These are phyloP conservation scores for Termitomyces sp. DNA, from an alignment of 768 basidiomycete genomes.

Conservation along the genomic window DNA sequence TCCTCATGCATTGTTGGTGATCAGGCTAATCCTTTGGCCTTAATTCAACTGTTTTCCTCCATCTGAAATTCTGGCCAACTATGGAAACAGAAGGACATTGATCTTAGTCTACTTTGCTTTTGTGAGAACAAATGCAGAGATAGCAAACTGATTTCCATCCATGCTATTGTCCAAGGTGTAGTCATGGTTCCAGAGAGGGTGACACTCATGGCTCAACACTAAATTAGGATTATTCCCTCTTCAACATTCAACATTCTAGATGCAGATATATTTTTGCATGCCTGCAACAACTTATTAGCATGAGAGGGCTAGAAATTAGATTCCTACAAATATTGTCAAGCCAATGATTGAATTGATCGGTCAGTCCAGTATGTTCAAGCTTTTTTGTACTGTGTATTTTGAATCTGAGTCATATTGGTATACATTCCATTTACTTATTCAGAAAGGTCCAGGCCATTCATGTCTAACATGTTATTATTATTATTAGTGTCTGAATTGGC, in stretches of 20 bases:
- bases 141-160: background rate
- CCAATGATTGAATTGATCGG: too few species aligned
- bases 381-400: too few species aligned
- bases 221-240: background rate
- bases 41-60: background rate
- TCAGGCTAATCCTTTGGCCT: background rate
- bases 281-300: background rate
- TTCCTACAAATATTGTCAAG: too few species aligned
- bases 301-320: background rate
- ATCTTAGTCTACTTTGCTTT: background rate
- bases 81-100: background rate
- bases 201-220: background rate
- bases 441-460: too few species aligned
- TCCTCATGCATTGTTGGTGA: background rate
- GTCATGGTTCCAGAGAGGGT: background rate
- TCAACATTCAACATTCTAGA: background rate
- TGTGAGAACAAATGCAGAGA: background rate
- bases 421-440: too few species aligned
- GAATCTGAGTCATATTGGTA: too few species aligned
- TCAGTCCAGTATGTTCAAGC: too few species aligned
- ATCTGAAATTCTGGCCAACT: background rate
- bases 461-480: too few species aligned
- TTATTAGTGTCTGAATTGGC: too few species aligned
- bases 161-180: background rate
- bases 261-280: background rate